Evolutionary conservation across 352 stramenopile species (phyloP), one percentile per base, ranked within the genome.

Genomic region (Pseudoperonospora humuli): DNA sequence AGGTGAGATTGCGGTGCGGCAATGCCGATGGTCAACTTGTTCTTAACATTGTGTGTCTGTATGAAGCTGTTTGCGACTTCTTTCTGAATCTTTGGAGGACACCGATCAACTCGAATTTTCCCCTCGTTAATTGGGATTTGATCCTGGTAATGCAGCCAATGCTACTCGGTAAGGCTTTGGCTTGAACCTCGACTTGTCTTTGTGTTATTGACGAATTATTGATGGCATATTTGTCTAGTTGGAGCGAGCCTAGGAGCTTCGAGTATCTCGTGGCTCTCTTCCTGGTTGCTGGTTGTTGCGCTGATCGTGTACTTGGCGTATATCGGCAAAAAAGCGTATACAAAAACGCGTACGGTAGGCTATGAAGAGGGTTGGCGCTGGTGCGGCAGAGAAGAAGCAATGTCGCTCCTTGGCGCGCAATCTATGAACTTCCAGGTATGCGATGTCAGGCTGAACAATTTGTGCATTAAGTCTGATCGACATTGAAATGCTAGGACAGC

Each of bases 71-170:
- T 24, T 51, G 50, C 13, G 58, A 68, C 31, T 36, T 68, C 13
- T 34, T 64, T 14, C 15, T 68, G 33, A 68, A 68, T 44, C 19
- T 68, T 10, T 61, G 54, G 54, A 68, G 61, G 37, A 68, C 64
- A 33, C 19, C 54, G 7, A 36, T 64, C 11, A 54, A 61, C 25
- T 64, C 58, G 5, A 61, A 50, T 37, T 54, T 78, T 20, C 80
- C 88, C 13, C 57, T 97, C 7, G 81, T 97, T 13, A 86, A 97
- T 65, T 97, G 92, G 92, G 86, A 97, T 61, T 62, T 97, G 13
- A 93, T 97, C 33, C 34, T 97, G 11, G 66, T 96, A 3, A 96
- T 97, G 89, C 86, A 97, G 64, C 92, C 92, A 8, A 71, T 94
- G 55, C 37, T 73, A 40, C 45, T 73, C 7, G 64, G 63, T 72